Evolutionary conservation across 768 basidiomycete genomes (phyloP).

Genomic region (Termitomyces sp.): DNA sequence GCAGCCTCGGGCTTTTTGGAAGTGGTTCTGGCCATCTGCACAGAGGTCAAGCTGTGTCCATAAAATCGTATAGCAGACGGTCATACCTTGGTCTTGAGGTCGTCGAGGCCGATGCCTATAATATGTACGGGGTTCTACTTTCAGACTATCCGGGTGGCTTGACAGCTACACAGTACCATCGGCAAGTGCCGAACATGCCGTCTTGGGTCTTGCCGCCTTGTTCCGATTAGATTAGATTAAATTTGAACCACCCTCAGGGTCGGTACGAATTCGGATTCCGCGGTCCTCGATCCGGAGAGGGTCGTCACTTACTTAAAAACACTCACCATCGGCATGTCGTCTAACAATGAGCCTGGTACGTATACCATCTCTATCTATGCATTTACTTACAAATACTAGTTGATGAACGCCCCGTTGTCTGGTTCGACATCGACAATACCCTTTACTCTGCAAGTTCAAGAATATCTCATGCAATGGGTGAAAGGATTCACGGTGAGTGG

Average conservation of each 20-base stretch:
- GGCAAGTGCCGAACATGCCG: slow-evolving; percentile 25
- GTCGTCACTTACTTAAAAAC: too few relatives aligned
- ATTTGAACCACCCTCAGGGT: slow-evolving; percentile 3
- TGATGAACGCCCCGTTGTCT: slow-evolving; percentile 62
- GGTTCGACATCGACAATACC: slow-evolving; percentile 88
- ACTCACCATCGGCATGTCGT: slow-evolving; percentile 4
- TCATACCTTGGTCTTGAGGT: slow-evolving; percentile 47
- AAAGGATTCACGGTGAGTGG: slow-evolving; percentile 62
- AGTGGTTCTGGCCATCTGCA: slow-evolving; percentile 78
- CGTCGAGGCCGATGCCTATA: slow-evolving; percentile 44
- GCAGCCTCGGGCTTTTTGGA: slow-evolving; percentile 70
- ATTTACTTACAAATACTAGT: neutral
- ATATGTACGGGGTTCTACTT: slow-evolving; percentile 23
- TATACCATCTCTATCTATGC: neutral
- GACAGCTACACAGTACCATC: slow-evolving; percentile 38
- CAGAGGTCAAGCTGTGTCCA: slow-evolving; percentile 7
- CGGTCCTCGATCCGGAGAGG: neutral
- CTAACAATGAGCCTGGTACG: slow-evolving; percentile 4
- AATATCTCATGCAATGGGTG: slow-evolving; percentile 76
- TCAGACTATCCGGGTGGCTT: slow-evolving; percentile 31
- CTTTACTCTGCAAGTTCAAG: slow-evolving; percentile 72
- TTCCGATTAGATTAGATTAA: slow-evolving; percentile 19
- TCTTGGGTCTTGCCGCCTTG: neutral
- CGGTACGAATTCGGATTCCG: neutral
- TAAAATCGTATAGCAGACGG: slow-evolving; percentile 6